Base-by-base conservation (phyloP, 139 green algal genomes). In the Chlamydomonas sp. region DNA sequence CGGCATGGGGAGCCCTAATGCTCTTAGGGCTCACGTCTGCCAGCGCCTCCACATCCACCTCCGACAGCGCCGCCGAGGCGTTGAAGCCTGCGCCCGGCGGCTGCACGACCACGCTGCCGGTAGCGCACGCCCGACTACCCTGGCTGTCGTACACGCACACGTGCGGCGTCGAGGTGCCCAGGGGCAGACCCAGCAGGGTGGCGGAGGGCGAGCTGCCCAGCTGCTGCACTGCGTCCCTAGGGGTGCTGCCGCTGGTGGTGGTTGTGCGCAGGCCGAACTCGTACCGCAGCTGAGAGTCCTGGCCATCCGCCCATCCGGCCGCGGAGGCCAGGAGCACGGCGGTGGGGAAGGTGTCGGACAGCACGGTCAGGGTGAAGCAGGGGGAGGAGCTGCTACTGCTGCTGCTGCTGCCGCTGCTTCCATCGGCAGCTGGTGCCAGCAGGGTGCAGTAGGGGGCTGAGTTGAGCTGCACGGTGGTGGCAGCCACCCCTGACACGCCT, bases 401-500 rank as follows among this genome's bases (percentile, higher is more conserved):
- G n/a, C n/a, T n/a, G n/a, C n/a, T n/a, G n/a, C n/a, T n/a, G n/a
- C n/a, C n/a, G n/a, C 74, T 10, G 74, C 7, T 20, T 61, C 62
- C 49, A 1, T 12, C 3, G 0, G 20, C 2, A 31, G 20, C 15
- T 61, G 82, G 4, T 61, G 12, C 5, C 4, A 20, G 8, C 2
- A 80, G 83, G 73, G 62, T 64, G 62, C 83, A 87, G 61, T 16
- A 66, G 18, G 83, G 83, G 1, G 83, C 83, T 31, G 6, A 1
- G 63, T 87, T 87, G 62, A 87, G 83, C 7, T 31, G 73, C 63
- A 87, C 83, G 5, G 73, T 87, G 10, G 73, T 3, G 4, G 75
- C 31, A 16, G 83, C 72, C 18, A 49, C 20, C 62, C 83, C 83
- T 20, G 49, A 15, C 1, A 72, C 2, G 72, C 82, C 82, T 61